Evolutionary conservation across 805 yeast genomes (phyloP).

Genomic region (Candida easanensis): DNA sequence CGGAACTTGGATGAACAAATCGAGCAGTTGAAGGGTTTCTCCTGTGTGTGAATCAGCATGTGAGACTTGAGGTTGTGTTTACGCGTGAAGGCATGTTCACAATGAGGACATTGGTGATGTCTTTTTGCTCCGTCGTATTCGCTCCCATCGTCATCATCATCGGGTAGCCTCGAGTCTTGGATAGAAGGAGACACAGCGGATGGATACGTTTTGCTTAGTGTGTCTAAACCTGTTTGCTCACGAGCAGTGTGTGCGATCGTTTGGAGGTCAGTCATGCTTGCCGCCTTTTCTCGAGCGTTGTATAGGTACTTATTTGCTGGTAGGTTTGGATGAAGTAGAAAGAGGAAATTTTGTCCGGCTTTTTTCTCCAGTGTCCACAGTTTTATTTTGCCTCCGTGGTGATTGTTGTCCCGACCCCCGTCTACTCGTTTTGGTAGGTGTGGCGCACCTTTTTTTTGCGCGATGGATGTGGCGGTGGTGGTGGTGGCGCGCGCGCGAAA

Average conservation of each 20-base stretch:
- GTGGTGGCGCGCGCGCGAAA: no score
- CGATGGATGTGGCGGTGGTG: neutral
- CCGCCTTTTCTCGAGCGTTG: neutral
- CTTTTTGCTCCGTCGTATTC: conserved; percentile 9
- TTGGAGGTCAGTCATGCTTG: neutral
- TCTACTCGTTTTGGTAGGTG: neutral
- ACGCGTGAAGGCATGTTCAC: conserved; percentile 64
- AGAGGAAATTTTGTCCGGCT: neutral
- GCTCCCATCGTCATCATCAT: conserved; percentile 4
- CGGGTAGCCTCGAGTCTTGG: no score
- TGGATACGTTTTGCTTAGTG: no score
- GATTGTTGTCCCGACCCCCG: no score
- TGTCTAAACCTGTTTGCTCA: neutral
- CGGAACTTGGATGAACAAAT: conserved; percentile 63
- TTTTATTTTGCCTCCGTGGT: no score
- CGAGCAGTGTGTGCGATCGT: neutral
- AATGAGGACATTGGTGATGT: conserved; percentile 45
- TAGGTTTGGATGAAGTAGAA: neutral
- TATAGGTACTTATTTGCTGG: neutral
- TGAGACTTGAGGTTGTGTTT: conserved; percentile 76
- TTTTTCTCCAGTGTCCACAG: no score
- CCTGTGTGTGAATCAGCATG: conserved; percentile 61
- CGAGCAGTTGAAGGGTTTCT: conserved; percentile 61
- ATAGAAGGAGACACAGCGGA: no score
- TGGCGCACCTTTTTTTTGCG: neutral